These are phyloP conservation scores for Kluyveromyces aestuarii DNA, from an alignment of 805 yeast species.

Conservation along the genomic window DNA sequence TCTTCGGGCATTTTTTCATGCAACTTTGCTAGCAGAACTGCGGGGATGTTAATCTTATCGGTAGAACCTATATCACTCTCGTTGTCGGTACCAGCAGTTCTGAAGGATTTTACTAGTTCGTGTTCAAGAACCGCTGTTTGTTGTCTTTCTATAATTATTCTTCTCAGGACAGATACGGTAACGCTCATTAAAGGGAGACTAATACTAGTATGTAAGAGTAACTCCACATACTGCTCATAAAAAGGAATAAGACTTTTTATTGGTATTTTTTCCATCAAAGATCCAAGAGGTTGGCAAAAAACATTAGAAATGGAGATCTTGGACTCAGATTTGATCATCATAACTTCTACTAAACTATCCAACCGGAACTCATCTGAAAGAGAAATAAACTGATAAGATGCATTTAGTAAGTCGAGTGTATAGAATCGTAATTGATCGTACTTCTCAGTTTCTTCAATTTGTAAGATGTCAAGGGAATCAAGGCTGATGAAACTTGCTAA, in stretches of 20 bases:
- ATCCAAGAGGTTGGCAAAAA: constrained; percentile 5
- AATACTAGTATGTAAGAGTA: constrained; percentile 17
- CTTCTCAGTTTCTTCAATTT: constrained; percentile 28
- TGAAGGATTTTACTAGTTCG: constrained; percentile 35
- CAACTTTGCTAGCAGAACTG: constrained; percentile 31
- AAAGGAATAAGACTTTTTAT: constrained; percentile 26
- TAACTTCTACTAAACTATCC: constrained; percentile 37
- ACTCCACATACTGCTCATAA: constrained; percentile 29
- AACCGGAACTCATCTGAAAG: constrained; percentile 31
- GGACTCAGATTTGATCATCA: constrained; percentile 24
- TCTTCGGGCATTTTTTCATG: constrained; percentile 25
- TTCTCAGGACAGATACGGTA: constrained; percentile 32
- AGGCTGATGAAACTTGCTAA: constrained; percentile 38
- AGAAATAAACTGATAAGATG: constrained; percentile 12
- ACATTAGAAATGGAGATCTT: constrained; percentile 5
- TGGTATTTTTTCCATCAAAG: constrained; percentile 17
- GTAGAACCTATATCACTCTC: constrained; percentile 7
- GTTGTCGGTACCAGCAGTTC: constrained; percentile 6
- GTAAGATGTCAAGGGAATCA: constrained; percentile 23
- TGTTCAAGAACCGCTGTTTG: constrained; percentile 54
- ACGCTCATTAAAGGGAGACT: constrained; percentile 37
- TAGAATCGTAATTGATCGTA: constrained; percentile 36
- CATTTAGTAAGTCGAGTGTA: constrained; percentile 34
- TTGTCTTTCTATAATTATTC: constrained; percentile 38
- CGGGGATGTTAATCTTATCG: constrained; percentile 22